These are phyloP conservation scores for Centella asiatica DNA, from an alignment of 129 eudicot genomes.

Conservation along the genomic window DNA sequence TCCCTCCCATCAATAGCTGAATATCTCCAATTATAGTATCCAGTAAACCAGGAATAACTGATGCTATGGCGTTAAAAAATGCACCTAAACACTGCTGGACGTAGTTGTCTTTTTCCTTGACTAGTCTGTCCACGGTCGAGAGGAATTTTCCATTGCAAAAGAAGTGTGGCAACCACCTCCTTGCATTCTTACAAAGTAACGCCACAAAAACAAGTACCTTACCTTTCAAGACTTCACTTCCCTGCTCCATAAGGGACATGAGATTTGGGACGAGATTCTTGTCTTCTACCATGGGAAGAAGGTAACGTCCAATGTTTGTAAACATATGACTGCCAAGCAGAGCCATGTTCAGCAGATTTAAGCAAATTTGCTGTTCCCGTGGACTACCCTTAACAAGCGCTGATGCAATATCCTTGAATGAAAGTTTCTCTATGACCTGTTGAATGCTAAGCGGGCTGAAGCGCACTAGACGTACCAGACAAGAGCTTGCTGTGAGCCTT, in stretches of 20 bases:
- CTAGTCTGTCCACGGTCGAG: slow-evolving; percentile 68
- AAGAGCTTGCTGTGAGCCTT: slow-evolving; percentile 87
- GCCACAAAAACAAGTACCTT: slow-evolving; percentile 87
- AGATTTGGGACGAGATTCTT: slow-evolving; percentile 71
- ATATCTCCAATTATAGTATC: slow-evolving; percentile 61
- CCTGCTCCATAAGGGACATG: slow-evolving; percentile 71
- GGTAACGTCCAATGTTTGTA: slow-evolving; percentile 56
- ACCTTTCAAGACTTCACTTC: slow-evolving; percentile 74
- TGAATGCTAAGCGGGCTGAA: slow-evolving; percentile 72
- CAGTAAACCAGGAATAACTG: slow-evolving; percentile 64
- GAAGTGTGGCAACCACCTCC: slow-evolving; percentile 67
- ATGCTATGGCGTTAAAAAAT: slow-evolving; percentile 55
- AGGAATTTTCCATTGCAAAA: slow-evolving; percentile 66
- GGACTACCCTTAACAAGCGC: slow-evolving; percentile 68
- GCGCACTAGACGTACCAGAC: slow-evolving; percentile 76
- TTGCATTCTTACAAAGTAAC: slow-evolving; percentile 68
- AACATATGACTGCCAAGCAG: slow-evolving; percentile 65
- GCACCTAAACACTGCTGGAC: slow-evolving; percentile 70
- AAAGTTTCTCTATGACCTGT: slow-evolving; percentile 68
- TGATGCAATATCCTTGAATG: slow-evolving; percentile 62
- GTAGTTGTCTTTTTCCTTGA: slow-evolving; percentile 69
- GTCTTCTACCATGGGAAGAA: slow-evolving; percentile 75
- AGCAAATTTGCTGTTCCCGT: slow-evolving; percentile 91
- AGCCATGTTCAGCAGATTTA: slow-evolving; percentile 79
- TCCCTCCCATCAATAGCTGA: slow-evolving; percentile 72